Base-by-base conservation (phyloP, 1,284 basidiomycete genomes). In the Tranzscheliella williamsii region DNA sequence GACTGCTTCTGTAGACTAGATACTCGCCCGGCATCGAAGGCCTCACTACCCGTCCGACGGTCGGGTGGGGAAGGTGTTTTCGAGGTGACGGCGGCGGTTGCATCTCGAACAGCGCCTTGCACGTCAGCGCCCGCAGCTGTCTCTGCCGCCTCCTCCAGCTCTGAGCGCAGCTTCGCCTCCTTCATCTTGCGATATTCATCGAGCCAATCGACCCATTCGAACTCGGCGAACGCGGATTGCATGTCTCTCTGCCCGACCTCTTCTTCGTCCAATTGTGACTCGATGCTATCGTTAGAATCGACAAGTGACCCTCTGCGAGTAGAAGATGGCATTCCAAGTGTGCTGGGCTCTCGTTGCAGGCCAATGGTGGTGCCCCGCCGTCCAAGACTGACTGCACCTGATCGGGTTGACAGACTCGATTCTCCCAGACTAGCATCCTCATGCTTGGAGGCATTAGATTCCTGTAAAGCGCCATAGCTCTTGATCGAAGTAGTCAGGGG, bases 121-220 rank as follows among this genome's bases (percentile, higher is more conserved):
- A 4, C 8, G 18, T 11, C 38, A 20, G 16, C 20, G 15, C 23
- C 30, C 2, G 34, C 12, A 9, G 7, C 36, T 12, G 39, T 36
- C 16, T 60, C 51, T 24, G 20, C 51, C 2, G 54, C 53, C 39
- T 53, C 53, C 22, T 63, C 58, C 18, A 57, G 58, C 53, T 81
- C 80, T 0, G 81, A 79, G 22, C 78, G 64, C 24, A 83, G 77
- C 71, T 83, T 83, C 38, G 81, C 82, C 38, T 81, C 81, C 67
- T 84, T 84, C 78, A 82, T 80, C 46, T 79, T 77, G 42, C 81
- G 80, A 67, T 84, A 84, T 63, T 82, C 81, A 66, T 84, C 83
- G 42, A 83, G 76, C 83, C 83, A 84, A 61, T 84, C 83, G 23
- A 84, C 81, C 83, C 83, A 84, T 58, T 83, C 83, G 44, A 84